Evolutionary conservation across 1,284 basidiomycete species (phyloP).

Genomic region (Ustilago hordei): DNA sequence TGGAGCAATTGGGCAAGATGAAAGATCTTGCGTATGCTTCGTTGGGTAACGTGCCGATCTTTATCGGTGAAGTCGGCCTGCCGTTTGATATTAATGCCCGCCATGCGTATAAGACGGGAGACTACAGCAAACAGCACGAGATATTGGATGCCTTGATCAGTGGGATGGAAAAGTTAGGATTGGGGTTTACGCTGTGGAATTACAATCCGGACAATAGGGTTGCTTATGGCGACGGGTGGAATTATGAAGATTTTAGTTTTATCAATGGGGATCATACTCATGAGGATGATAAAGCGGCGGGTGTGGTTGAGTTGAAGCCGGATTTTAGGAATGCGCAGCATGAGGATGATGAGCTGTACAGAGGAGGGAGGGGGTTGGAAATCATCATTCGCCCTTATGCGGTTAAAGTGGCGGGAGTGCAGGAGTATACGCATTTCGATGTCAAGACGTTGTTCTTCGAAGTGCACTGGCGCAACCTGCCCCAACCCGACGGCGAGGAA

Average conservation of each 20-base stretch:
- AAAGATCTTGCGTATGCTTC: constrained; percentile 41
- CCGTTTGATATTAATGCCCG: constrained; percentile 65
- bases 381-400: constrained; percentile 73
- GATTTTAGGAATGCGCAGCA: constrained; percentile 62
- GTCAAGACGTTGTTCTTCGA: constrained; percentile 49
- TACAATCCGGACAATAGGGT: constrained; percentile 92
- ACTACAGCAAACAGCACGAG: constrained; percentile 74
- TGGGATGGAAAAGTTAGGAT: constrained; percentile 65
- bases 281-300: constrained; percentile 5
- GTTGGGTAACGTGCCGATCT: constrained; percentile 57
- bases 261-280: constrained; percentile 80
- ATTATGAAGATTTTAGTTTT: constrained; percentile 77
- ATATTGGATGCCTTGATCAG: constrained; percentile 68
- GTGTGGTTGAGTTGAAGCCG: constrained; percentile 29
- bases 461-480: constrained; percentile 61
- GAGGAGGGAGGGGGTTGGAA: constrained; percentile 81
- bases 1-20: constrained; percentile 50
- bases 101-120: constrained; percentile 72
- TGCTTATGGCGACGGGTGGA: constrained; percentile 87
- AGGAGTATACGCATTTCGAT: constrained; percentile 57
- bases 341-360: constrained; percentile 76
- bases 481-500: constrained; percentile 20
- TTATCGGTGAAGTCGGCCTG: constrained; percentile 66
- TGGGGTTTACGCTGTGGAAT: constrained; percentile 79
- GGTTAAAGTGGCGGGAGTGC: constrained; percentile 67